phyloP scores from a whole-genome alignment of 2,329 filamentous ascomycete genomes.

The Akanthomyces lecanii region DNA sequence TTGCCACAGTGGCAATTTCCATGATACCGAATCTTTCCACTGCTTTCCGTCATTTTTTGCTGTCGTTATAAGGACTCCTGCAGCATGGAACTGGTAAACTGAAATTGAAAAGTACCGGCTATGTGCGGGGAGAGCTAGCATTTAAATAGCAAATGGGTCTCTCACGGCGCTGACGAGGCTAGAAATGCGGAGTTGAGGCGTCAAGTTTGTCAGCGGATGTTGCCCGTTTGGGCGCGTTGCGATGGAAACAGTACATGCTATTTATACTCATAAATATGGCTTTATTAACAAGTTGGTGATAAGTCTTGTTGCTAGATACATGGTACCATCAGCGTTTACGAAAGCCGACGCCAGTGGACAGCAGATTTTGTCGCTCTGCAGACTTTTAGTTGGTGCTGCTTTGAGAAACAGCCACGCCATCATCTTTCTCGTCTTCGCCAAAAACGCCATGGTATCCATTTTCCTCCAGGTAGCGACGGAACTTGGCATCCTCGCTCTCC shows the following conservation, averaged over 20 bases:
- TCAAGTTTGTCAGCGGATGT: too few species aligned
- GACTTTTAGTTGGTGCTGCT: neutral
- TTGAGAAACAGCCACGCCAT: neutral
- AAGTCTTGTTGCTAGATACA: neutral
- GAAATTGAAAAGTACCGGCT: too few species aligned
- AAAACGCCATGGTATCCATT: conserved; percentile 20
- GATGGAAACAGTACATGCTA: too few species aligned
- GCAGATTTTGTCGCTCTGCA: neutral
- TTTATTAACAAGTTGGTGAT: too few species aligned
- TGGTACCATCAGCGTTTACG: neutral
- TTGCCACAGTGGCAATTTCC: conserved; percentile 31
- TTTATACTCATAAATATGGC: too few species aligned
- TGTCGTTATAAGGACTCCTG: too few species aligned
- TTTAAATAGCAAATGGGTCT: too few species aligned
- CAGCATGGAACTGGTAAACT: too few species aligned
- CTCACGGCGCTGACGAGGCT: too few species aligned
- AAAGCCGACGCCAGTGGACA: neutral
- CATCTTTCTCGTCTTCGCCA: conserved; percentile 12
- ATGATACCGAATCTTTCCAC: neutral
- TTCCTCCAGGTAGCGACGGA: conserved; percentile 21
- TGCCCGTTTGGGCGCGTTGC: too few species aligned
- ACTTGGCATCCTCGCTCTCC: conserved; percentile 22
- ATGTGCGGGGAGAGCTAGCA: too few species aligned
- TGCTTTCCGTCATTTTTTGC: neutral
- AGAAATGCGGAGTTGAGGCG: too few species aligned